Evolutionary conservation across 192 early-diverging fungal species (phyloP).

Genomic region (Kappamyces sp.): DNA sequence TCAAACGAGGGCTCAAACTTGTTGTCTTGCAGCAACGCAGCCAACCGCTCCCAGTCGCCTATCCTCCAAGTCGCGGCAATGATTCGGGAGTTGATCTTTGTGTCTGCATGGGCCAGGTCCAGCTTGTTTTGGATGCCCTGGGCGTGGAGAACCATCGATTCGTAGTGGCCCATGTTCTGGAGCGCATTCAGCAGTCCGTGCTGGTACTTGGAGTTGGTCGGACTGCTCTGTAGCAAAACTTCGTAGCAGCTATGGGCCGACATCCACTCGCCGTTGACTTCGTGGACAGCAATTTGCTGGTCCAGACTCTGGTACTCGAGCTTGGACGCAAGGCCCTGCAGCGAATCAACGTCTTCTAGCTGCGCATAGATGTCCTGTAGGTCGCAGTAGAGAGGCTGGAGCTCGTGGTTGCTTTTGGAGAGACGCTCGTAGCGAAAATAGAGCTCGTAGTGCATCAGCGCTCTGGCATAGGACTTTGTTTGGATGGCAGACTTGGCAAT

Average conservation of each 20-base stretch:
- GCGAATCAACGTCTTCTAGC: constrained; percentile 64
- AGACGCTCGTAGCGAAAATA: constrained; percentile 42
- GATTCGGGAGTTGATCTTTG: constrained; percentile 34
- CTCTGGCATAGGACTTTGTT: constrained; percentile 60
- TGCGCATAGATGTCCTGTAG: constrained; percentile 60
- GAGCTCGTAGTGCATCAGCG: constrained; percentile 65
- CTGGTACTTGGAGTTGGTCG: constrained; percentile 38
- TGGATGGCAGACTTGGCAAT: constrained; percentile 59
- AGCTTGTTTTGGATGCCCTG: constrained; percentile 22
- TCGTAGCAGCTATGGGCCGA: constrained; percentile 64
- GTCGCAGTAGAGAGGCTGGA: constrained; percentile 43
- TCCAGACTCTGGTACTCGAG: constrained; percentile 43
- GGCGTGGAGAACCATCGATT: constrained; percentile 47
- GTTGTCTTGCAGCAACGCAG: constrained; percentile 29
- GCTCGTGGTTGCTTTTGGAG: constrained; percentile 8
- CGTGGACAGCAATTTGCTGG: constrained; percentile 62
- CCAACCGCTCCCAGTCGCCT: constrained; percentile 53
- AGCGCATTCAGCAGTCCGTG: constrained; percentile 63
- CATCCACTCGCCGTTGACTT: constrained; percentile 59
- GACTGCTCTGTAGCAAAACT: constrained; percentile 38
- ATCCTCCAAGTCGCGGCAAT: constrained; percentile 64
- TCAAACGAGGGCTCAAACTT: constrained; percentile 47
- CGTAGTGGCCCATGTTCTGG: constrained; percentile 62
- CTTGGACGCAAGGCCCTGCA: constrained; percentile 56
- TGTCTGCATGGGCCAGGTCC: too few species aligned